Conservation (phyloP, 768 basidiomycete species). For the Strobilomyces dryophilus region DNA sequence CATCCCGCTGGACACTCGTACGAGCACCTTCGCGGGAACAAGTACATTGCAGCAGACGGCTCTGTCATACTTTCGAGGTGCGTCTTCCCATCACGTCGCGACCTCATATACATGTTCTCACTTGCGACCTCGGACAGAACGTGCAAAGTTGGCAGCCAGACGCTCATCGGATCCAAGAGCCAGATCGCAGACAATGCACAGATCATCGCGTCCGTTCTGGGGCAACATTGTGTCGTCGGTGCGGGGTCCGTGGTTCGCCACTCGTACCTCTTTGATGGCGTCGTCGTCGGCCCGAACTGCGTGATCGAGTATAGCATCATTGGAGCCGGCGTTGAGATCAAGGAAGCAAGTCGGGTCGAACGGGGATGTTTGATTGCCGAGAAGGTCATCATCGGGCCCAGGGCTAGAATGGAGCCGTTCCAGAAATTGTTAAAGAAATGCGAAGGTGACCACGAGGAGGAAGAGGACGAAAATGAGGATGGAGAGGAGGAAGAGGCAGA, state of each 20-base stretch:
- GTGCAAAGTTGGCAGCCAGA: constrained; percentile 75
- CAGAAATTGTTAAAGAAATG: constrained; percentile 63
- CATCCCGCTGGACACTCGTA: constrained; percentile 79
- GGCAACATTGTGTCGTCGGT: constrained; percentile 70
- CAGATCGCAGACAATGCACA: constrained; percentile 63
- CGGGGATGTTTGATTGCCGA: constrained; percentile 81
- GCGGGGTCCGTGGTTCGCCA: constrained; percentile 61
- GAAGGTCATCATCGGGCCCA: constrained; percentile 74
- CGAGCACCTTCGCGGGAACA: constrained; percentile 83
- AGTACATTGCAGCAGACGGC: constrained; percentile 79
- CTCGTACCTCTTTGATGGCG: constrained; percentile 83
- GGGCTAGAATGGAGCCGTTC: constrained; percentile 62
- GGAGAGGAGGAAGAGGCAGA: constrained; percentile 25
- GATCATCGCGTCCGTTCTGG: constrained; percentile 73
- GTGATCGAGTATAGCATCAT: constrained; percentile 77
- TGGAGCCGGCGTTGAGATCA: constrained; percentile 70
- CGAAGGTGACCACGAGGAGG: constrained; percentile 28
- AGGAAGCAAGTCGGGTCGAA: constrained; percentile 60
- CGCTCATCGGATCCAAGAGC: constrained; percentile 79
- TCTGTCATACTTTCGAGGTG: constrained; percentile 83
- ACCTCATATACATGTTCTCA: neutral
- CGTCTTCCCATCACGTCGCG: constrained; percentile 12
- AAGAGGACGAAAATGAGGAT: constrained; percentile 19
- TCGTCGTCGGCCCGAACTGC: constrained; percentile 64
- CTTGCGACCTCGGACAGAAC: constrained; percentile 44